Evolutionary conservation across 768 basidiomycete species (phyloP), one percentile per base, ranked within the genome.

Genomic region (Cantharellus anzutake): DNA sequence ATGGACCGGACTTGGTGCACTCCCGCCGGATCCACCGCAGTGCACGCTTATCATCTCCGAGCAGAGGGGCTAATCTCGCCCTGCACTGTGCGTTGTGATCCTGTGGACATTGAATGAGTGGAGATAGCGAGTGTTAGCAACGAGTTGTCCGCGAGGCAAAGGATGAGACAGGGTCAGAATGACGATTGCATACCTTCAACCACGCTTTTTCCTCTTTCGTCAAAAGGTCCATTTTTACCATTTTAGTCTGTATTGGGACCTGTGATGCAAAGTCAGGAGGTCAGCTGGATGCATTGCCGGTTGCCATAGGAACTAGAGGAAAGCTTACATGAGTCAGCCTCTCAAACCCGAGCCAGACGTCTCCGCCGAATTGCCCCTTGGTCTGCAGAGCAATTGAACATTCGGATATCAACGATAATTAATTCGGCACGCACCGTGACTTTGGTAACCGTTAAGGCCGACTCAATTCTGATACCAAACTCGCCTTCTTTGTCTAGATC

Each of bases 391-490:
- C 38, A 34, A 35, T 20, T 55, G 11, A 55, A 55, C 11, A 37
- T 7, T 11, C 53, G 37, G 4, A 3, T 16, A 42, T 51, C 39
- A n/a, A n/a, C 4, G 41, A 64, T 61, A 60, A 57, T 34, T 14
- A 51, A 60, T 37, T 5, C 14, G 37, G 67, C 72, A 64, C 68
- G 77, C 74, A 72, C 77, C 71, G 80, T 66, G 73, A 79, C 79
- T 56, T 78, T 79, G 63, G 79, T 78, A 48, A 96, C 89, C 42
- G 78, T 73, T 38, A 93, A 72, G 7, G 88, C 84, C 55, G 85
- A 89, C 71, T 99, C 96, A 55, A 92, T 89, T 3, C 96, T 80
- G 70, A 99, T 83, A 3, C 96, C 96, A 77, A 81, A 98, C 63
- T 79, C 76, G 11, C 83, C 82, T 57, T 82, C 82, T 39, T 80